Percentiles rank a stretch among this genome's conserved stretches.
phyloP scores from a whole-genome alignment of 106 monocot species.

The Hemerocallis citrina region DNA sequence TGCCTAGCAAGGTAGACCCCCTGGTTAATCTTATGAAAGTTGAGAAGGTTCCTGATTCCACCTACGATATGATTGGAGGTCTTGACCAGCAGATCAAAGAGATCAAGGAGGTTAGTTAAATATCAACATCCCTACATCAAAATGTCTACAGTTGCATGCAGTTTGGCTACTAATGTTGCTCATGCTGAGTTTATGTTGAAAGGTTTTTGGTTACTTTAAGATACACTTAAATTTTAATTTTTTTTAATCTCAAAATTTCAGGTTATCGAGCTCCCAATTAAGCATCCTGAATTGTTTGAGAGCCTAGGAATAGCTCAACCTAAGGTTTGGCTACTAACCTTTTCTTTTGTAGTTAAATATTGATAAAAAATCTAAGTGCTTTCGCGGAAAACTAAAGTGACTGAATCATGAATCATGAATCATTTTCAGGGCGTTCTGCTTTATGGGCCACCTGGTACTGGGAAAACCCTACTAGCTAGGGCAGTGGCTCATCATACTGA shows the following conservation, averaged over 20 bases:
- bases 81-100: slow-evolving; percentile 99
- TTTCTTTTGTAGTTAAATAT: no score
- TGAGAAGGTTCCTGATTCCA: slow-evolving; percentile 99
- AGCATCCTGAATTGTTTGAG: slow-evolving; percentile 96
- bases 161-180: not conserved
- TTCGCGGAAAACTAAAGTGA: not conserved
- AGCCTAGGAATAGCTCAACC: slow-evolving; percentile 99
- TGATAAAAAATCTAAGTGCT: no score
- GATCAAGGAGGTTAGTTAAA: slow-evolving; percentile 83
- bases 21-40: slow-evolving; percentile 98
- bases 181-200: not conserved
- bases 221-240: not conserved
- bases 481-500: slow-evolving; percentile 99
- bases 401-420: not conserved
- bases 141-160: not conserved
- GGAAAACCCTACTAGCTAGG: slow-evolving; percentile 86
- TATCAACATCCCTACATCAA: not conserved
- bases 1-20: slow-evolving; percentile 98
- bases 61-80: slow-evolving; percentile 99
- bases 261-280: slow-evolving; percentile 99
- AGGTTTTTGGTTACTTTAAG: not conserved
- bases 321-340: no score
- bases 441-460: slow-evolving; percentile 96
- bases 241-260: slow-evolving; percentile 16
- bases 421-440: slow-evolving; percentile 76